phyloP scores from a whole-genome alignment of 768 basidiomycete species.

The Termitomyces sp. region DNA sequence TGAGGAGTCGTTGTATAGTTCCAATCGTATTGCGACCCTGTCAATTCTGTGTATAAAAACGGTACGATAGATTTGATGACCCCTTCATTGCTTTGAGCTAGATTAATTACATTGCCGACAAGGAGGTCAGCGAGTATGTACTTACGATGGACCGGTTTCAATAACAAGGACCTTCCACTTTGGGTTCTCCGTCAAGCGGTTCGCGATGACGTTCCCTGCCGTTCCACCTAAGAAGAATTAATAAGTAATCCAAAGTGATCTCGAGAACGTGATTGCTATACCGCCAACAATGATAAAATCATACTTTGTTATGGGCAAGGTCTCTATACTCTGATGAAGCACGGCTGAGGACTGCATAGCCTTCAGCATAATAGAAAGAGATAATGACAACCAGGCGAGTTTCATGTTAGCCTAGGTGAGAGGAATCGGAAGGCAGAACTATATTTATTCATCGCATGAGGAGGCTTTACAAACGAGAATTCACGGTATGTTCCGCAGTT shows the following conservation, averaged over 20 bases:
- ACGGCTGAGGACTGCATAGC: background rate
- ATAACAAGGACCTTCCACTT: conserved; percentile 4
- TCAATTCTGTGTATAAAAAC: background rate
- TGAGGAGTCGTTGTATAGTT: no score
- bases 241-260: background rate
- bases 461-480: background rate
- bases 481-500: no score
- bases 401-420: no score
- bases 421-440: background rate
- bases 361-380: background rate
- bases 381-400: background rate
- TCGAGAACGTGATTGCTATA: background rate
- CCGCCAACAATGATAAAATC: background rate
- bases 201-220: no score
- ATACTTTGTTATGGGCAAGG: background rate
- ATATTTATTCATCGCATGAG: background rate
- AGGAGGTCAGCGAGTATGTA: background rate
- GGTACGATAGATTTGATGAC: background rate
- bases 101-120: background rate
- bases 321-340: background rate
- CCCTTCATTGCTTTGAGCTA: background rate
- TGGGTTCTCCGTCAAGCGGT: conserved; percentile 11
- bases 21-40: background rate
- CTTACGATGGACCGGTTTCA: conserved; percentile 10
- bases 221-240: conserved; percentile 6